Evolutionary conservation across 2,329 filamentous ascomycete species (phyloP), one percentile per base, ranked within the genome.

Genomic region (Fusarium aywerte): DNA sequence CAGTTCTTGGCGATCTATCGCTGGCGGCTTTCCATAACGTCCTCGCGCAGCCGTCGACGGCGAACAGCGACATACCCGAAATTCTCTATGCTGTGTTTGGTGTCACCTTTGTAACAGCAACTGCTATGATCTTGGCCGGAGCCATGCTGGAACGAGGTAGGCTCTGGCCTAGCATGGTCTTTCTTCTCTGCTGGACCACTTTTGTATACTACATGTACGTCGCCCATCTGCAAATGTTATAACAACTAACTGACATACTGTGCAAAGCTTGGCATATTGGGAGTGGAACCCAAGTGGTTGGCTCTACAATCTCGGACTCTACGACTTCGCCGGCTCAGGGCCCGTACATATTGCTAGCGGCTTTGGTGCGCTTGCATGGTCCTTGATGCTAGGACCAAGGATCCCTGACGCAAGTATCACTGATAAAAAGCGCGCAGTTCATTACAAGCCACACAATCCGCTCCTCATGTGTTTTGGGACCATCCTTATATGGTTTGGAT

Each of bases 271-370:
- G 33, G 87, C 87, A 0, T 88, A 84, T 77, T 90, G 87, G 87
- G 88, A 87, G 5, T 90, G 88, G 88, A 90, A 90, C 70, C 72
- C 83, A n/a, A 85, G 84, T 51, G 88, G 88, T 12, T 90, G 88
- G 88, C 78, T 90, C 1, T 89, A 80, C 75, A 85, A 88, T 21
- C 81, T 90, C 3, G 84, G 84, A 1, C 82, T 84, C 1, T 81
- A 86, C 62, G 87, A 89, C 72, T 89, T 87, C 54, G 87, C 86
- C 15, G 87, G 87, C 51, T 85, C 85, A 13, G 87, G 88, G 2
- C 88, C 87, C 4, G 88, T 90, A 3, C 87, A 90, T 70, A 87
- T 90, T 53, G 83, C 87, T 4, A 85, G 82, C 2, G 87, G 88
- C 4, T 89, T 86, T 79, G 80, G 83, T n/a, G 87, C 87, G 9